phyloP scores from a whole-genome alignment of 371 early-diverging fungal genomes.

The Lichtheimia corymbifera region DNA sequence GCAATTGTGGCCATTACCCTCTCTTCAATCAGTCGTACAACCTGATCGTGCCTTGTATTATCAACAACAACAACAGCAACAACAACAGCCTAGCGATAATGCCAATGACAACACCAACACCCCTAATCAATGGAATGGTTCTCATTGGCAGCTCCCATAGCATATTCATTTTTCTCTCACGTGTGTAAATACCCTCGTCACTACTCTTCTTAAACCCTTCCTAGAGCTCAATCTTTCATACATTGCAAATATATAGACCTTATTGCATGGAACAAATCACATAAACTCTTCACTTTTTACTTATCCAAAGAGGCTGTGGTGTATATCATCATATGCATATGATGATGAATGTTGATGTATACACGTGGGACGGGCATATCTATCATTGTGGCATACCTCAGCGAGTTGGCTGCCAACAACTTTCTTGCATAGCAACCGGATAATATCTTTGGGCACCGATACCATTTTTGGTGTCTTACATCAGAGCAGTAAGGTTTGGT shows the following conservation, averaged over 20 bases:
- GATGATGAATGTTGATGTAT: no score
- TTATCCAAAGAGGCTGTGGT: no score
- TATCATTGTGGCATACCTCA: no score
- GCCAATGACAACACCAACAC: not conserved
- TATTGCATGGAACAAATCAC: not conserved
- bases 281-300: no score
- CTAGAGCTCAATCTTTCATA: not conserved
- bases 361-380: no score
- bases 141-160: not conserved
- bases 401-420: no score
- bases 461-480: no score
- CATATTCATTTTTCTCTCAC: not conserved
- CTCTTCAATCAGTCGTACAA: slow-evolving; percentile 14
- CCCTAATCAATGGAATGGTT: slow-evolving; percentile 9
- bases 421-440: no score
- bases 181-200: not conserved
- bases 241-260: not conserved
- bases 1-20: slow-evolving; percentile 16
- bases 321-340: no score
- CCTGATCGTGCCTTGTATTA: slow-evolving; percentile 15
- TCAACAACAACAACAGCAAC: slow-evolving; percentile 11
- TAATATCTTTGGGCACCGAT: no score
- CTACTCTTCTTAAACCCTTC: not conserved
- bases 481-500: no score
- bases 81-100: slow-evolving; percentile 8